A percentile compares a stretch with the other conserved stretches of the same genome.
phyloP scores from a whole-genome alignment of 495 filamentous ascomycete species.

The Saxophila tyrrhenica region DNA sequence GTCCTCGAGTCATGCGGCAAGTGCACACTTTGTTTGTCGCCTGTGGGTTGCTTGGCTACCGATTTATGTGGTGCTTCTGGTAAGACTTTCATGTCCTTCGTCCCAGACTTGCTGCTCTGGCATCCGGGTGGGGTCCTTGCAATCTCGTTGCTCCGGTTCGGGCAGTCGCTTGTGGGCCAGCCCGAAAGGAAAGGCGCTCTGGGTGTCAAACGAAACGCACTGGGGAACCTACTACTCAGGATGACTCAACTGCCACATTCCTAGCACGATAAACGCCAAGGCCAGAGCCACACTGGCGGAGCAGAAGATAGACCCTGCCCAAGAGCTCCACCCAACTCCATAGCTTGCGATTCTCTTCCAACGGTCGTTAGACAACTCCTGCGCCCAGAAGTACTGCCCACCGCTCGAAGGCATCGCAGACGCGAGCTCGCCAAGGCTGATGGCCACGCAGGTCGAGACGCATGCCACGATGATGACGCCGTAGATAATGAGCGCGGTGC shows the following conservation, averaged over 20 bases:
- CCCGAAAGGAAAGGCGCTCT: neutral
- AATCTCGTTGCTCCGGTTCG: no score
- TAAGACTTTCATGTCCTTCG: no score
- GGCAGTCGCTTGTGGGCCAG: no score
- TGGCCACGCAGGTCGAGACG: conserved; percentile 44
- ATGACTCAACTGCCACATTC: conserved; percentile 48
- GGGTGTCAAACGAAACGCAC: neutral
- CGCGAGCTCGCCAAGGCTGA: conserved; percentile 46
- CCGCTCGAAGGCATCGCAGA: conserved; percentile 50
- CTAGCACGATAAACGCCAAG: conserved; percentile 41
- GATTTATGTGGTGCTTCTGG: no score
- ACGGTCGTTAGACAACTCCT: conserved; percentile 43
- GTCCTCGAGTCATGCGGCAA: no score
- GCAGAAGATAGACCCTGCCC: conserved; percentile 47
- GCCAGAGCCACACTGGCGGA: conserved; percentile 47
- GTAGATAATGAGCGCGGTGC: conserved; percentile 49
- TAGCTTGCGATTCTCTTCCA: conserved; percentile 44
- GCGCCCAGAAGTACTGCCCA: conserved; percentile 55
- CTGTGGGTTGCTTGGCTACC: no score
- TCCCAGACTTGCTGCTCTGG: no score
- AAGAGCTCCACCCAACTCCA: conserved; percentile 47
- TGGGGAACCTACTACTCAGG: conserved; percentile 39
- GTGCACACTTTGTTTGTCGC: no score
- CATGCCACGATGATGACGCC: conserved; percentile 46
- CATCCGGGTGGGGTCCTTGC: no score